phyloP scores from a whole-genome alignment of 73 alveolate genomes.

The Tetrahymena thermophila region DNA sequence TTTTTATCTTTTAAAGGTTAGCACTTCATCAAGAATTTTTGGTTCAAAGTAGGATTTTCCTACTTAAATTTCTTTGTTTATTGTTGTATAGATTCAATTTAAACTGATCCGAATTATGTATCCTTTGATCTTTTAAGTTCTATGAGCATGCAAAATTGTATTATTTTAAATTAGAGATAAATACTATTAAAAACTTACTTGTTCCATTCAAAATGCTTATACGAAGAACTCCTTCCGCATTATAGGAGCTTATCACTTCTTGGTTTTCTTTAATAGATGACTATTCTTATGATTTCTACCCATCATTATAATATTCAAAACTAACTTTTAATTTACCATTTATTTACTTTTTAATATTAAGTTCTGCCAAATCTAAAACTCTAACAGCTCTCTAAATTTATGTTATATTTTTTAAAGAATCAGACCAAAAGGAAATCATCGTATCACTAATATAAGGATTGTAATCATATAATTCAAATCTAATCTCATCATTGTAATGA shows the following conservation, averaged over 20 bases:
- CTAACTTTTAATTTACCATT: neutral
- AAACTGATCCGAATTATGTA: neutral
- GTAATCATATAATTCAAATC: neutral
- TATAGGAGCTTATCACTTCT: neutral
- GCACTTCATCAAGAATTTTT: neutral
- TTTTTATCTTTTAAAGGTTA: neutral
- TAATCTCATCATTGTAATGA: neutral
- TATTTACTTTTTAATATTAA: neutral
- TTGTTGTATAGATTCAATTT: neutral
- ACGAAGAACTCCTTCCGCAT: neutral
- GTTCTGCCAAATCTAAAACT: neutral
- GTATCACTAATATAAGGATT: neutral
- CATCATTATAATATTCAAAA: neutral
- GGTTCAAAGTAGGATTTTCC: neutral
- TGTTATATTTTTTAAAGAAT: neutral
- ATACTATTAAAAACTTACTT: neutral
- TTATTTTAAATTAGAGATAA: neutral
- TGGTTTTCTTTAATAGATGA: neutral
- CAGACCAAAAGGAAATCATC: neutral
- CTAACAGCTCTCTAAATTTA: neutral
- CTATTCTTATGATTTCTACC: neutral
- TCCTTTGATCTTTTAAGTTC: neutral
- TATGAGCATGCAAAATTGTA: neutral
- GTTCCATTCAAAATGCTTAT: neutral
- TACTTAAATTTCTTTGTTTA: neutral